Percentiles rank a stretch among this genome's conserved stretches.
phyloP scores from a whole-genome alignment of 73 alveolate genomes.

The Breviolum minutum region DNA sequence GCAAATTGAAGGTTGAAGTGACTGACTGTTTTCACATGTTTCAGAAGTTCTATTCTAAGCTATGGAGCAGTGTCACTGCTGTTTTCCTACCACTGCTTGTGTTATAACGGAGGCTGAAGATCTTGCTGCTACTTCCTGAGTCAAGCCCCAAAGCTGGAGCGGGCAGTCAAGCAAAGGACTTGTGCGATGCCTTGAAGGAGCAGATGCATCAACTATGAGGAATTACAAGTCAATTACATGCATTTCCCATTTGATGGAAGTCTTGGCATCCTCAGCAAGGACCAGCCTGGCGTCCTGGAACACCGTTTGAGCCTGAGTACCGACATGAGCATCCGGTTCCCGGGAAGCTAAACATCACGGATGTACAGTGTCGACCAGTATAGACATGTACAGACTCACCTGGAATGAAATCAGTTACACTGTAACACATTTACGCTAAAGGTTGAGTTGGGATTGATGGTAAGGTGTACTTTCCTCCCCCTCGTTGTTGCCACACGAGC shows the following conservation, averaged over 20 bases:
- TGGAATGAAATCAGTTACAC: background rate
- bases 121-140: slow-evolving; percentile 16
- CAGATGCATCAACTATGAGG: background rate
- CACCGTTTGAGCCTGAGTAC: background rate
- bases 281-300: background rate
- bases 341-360: no score
- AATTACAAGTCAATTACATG: background rate
- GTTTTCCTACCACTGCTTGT: background rate
- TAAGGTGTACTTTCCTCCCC: slow-evolving; percentile 52
- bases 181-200: slow-evolving; percentile 46
- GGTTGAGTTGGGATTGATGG: background rate
- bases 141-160: background rate
- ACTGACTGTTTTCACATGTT: no score
- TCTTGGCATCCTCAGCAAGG: background rate
- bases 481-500: slow-evolving; percentile 69
- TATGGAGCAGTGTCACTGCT: no score
- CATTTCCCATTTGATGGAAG: background rate
- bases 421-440: background rate
- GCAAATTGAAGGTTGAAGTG: background rate
- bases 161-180: slow-evolving; percentile 8
- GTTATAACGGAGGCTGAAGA: background rate
- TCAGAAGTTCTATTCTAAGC: no score
- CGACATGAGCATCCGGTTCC: no score
- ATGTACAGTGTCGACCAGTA: background rate
- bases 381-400: background rate